Evolutionary conservation across 148 eudicot genomes (phyloP), one percentile per base, ranked within the genome.

Genomic region (Heliamphora exappendiculata): DNA sequence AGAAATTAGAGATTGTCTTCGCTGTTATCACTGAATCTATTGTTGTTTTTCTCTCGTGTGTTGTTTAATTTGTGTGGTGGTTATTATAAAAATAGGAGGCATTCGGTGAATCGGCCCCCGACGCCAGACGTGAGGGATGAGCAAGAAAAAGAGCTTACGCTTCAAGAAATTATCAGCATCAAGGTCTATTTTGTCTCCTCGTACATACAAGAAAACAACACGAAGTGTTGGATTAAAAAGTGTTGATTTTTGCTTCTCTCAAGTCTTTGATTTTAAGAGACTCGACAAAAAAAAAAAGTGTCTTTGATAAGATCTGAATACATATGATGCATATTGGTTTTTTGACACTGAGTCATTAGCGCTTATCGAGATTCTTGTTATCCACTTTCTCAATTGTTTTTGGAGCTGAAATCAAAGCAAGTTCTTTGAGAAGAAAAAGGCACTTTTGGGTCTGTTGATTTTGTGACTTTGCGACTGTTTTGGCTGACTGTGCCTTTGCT

Each of bases 71-170:
- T 70, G 33, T 87, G 24, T 67, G 16, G 10, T 65, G 44, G n/a
- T 26, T 24, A 9, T 68, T 53, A 39, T 63, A 68, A 55, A 91
- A 66, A n/a, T 22, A 66, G 93, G 91, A 89, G 91, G 91, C 87
- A 79, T 72, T 91, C 96, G n/a, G 87, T 89, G 29, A 91, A 88
- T 80, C 93, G 96, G 14, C 96, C 96, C 67, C 93, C 93, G 13
- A 91, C 96, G 17, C 96, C 93, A 47, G 96, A 88, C 77, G 85
- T 82, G 76, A 84, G 77, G 12, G 90, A 89, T 44, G 93, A 89
- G 51, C 89, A 82, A 67, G 90, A 84, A 17, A 76, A 79, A 59
- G 87, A 87, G 76, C 88, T 86, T 22, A 78, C 88, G 19, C 85
- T 90, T 82, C 89, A 86, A 70, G 90, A 91, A 73, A 81, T 78